Conservation (phyloP, 202 grass and related monocot species). For the Elaeis oleifera region DNA sequence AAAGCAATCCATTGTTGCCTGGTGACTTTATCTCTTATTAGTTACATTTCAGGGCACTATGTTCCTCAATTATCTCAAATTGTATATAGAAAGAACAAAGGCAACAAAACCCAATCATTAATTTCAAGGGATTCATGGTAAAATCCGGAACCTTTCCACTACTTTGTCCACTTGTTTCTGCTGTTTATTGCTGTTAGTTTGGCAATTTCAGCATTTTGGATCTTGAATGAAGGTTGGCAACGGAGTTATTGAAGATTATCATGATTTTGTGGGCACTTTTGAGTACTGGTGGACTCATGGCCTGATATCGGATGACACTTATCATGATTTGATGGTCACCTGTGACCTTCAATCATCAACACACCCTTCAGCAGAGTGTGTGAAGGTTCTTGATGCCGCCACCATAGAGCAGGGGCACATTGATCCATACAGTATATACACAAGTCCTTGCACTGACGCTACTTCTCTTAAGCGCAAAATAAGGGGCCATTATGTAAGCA, state of each 20-base stretch:
- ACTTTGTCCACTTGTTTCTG: neutral
- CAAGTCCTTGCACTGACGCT: slow-evolving; percentile 43
- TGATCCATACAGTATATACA: slow-evolving; percentile 80
- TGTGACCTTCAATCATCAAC: slow-evolving; percentile 30
- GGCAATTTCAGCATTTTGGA: neutral
- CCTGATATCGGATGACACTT: slow-evolving; percentile 57
- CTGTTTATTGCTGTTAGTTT: neutral
- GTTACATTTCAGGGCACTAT: slow-evolving; percentile 47
- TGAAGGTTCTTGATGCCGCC: slow-evolving; percentile 13
- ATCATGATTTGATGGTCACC: slow-evolving; percentile 24
- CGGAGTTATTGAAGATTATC: slow-evolving; percentile 54
- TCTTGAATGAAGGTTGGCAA: slow-evolving; percentile 47
- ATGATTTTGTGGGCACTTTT: slow-evolving; percentile 50
- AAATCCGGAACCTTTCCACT: neutral
- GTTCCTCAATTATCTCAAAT: slow-evolving; percentile 66
- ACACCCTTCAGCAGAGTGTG: slow-evolving; percentile 40
- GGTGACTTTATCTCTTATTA: too few species aligned
- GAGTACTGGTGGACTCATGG: slow-evolving; percentile 90
- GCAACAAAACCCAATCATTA: slow-evolving; percentile 35
- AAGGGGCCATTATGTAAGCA: slow-evolving; percentile 43
- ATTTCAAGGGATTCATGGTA: slow-evolving; percentile 81
- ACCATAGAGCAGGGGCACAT: slow-evolving; percentile 51
- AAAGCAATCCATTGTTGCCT: too few species aligned
- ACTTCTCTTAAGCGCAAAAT: neutral
- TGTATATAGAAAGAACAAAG: slow-evolving; percentile 40